These are phyloP conservation scores for Ceratocystis variospora DNA, from an alignment of 2,329 filamentous ascomycete genomes.

Conservation along the genomic window DNA sequence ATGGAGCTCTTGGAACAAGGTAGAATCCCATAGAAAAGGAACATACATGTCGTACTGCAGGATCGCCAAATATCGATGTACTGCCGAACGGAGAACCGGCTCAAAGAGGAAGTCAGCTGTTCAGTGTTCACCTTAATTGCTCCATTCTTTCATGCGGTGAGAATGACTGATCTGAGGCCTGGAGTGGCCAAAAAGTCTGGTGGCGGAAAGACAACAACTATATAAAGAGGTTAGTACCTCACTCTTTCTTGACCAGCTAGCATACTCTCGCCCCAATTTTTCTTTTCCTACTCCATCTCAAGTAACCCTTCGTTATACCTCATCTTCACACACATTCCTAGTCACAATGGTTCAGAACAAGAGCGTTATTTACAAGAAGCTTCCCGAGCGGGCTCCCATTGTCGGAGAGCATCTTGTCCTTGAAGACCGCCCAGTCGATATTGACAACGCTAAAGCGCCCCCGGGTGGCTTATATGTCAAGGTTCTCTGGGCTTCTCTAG, in stretches of 20 bases:
- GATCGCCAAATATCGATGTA: background rate
- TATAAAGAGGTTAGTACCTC: background rate
- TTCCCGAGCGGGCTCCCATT: constrained; percentile 53
- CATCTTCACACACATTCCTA: background rate
- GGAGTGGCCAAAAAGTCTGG: background rate
- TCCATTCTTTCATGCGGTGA: background rate
- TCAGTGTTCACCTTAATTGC: too few species aligned
- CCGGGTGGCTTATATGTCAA: constrained; percentile 55
- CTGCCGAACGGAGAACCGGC: background rate
- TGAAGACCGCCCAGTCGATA: constrained; percentile 54
- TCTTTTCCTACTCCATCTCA: background rate
- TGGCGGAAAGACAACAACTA: background rate
- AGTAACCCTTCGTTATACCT: background rate
- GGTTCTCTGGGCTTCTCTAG: constrained; percentile 61
- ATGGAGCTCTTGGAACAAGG: background rate
- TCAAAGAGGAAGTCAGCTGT: background rate
- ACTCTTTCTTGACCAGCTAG: background rate
- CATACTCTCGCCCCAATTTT: background rate
- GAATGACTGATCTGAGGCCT: background rate
- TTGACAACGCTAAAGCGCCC: constrained; percentile 40
- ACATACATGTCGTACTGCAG: background rate
- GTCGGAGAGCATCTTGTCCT: constrained; percentile 55
- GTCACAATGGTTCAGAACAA: constrained; percentile 45
- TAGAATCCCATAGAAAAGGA: background rate
- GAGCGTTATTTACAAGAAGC: constrained; percentile 56